Evolutionary conservation across 2,329 filamentous ascomycete species (phyloP), one percentile per base, ranked within the genome.

Genomic region (Fusarium dlaminii): DNA sequence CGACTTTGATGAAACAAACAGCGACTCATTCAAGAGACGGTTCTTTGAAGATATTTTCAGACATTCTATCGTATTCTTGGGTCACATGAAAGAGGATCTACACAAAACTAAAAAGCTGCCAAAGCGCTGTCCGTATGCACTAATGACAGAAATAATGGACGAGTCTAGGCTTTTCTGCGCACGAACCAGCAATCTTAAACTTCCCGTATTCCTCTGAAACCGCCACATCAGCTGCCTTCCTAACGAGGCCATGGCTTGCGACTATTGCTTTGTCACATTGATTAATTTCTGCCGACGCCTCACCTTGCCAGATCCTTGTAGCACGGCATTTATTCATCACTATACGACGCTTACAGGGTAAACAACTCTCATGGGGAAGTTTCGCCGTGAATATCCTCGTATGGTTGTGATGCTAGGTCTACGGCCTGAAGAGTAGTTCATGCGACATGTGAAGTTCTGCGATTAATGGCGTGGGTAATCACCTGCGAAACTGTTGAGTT

Each of bases 201-300:
- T 51, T 29, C 40, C 13, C 37, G 29, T 43, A 22, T 36, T 48
- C 45, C 32, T 54, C 36, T 66, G 66, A 70, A 70, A 70, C 67
- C 40, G 66, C 51, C 66, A 48, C 30, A 37, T 29, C 36, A 20
- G 27, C 18, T 42, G 67, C 51, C 67, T 70, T 66, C 67, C 66
- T 55, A 66, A 70, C 45, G 30, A 42, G 40, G 66, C 39, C 18
- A 39, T 62, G 64, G 49, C n/a, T 24, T 68, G 55, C 49, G 40
- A 66, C 66, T 66, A 24, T 24, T 30, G 29, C 27, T 46, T 29
- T 30, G 46, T 66, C 66, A 66, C n/a, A 49, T 70, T 70, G 27
- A 70, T 70, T 70, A 32, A 59, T 48, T 49, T 34, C 42, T 54
- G 17, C 27, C 11, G 32, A n/a, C 27, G 36, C 40, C 34, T 43